Percentiles rank a stretch among this genome's conserved stretches.
phyloP scores from a whole-genome alignment of 1,284 basidiomycete species.

The Schizophyllum amplum region DNA sequence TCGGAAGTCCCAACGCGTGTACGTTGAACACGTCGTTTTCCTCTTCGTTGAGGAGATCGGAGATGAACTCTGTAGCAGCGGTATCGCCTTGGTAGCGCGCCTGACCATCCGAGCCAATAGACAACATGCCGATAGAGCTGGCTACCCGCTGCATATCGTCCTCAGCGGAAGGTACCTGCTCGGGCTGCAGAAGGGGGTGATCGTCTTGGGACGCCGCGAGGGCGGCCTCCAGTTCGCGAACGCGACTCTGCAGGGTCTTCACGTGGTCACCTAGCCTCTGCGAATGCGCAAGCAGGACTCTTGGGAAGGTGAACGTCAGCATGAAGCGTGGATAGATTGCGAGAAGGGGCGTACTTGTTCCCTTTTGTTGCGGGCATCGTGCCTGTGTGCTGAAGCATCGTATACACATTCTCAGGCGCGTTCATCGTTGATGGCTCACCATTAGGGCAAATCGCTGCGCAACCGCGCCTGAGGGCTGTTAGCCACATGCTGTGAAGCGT shows the following conservation, averaged over 20 bases:
- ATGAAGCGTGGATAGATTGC: conserved; percentile 1
- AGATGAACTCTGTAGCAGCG: conserved; percentile 33
- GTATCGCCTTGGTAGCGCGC: conserved; percentile 40
- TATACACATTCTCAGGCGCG: background rate
- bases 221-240: conserved; percentile 50
- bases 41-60: background rate
- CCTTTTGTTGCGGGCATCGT: conserved; percentile 45
- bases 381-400: conserved; percentile 22
- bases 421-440: conserved; percentile 20
- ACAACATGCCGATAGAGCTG: conserved; percentile 33
- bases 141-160: conserved; percentile 7
- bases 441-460: conserved; percentile 43
- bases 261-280: conserved; percentile 38
- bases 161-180: background rate
- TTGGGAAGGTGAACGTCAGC: conserved; percentile 12
- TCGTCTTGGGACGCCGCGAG: conserved; percentile 25
- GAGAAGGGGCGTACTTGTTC: conserved; percentile 34
- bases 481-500: background rate
- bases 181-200: conserved; percentile 10
- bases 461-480: conserved; percentile 30
- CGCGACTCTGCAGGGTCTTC: conserved; percentile 33
- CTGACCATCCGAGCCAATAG: conserved; percentile 36
- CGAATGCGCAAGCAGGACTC: conserved; percentile 39
- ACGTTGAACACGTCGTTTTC: background rate
- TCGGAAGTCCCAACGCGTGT: conserved; percentile 20